A percentile compares a stretch with the other conserved stretches of the same genome.
Evolutionary conservation across 441 rosid species (phyloP).

Genomic region (Populus hybrid): DNA sequence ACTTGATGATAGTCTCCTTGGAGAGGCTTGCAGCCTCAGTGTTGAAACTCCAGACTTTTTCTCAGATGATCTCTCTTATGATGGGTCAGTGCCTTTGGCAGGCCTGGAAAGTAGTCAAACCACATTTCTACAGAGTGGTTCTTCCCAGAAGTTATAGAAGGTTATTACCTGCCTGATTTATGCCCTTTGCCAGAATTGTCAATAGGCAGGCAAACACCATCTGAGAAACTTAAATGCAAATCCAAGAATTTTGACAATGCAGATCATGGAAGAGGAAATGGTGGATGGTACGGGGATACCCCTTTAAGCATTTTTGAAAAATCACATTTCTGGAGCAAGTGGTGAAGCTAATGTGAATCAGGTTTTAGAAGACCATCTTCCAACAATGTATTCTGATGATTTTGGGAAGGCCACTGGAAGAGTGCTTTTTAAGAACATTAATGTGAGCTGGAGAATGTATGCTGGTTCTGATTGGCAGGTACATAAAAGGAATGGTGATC

Average conservation of each 20-base stretch:
- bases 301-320: slow-evolving; percentile 66
- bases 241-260: slow-evolving; percentile 32
- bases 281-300: slow-evolving; percentile 78
- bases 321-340: slow-evolving; percentile 72
- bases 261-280: slow-evolving; percentile 51
- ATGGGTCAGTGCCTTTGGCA: slow-evolving; percentile 38
- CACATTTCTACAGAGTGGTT: slow-evolving; percentile 45
- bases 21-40: slow-evolving; percentile 38
- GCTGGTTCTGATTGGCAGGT: slow-evolving; percentile 83
- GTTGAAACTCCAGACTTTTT: slow-evolving; percentile 39
- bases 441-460: slow-evolving; percentile 80
- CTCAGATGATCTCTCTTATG: slow-evolving; percentile 33
- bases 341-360: slow-evolving; percentile 44
- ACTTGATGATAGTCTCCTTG: slow-evolving; percentile 41
- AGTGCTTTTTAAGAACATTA: slow-evolving; percentile 53
- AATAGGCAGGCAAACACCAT: slow-evolving; percentile 38
- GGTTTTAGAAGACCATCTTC: slow-evolving; percentile 43
- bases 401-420: slow-evolving; percentile 50
- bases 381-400: slow-evolving; percentile 37
- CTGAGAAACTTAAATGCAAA: slow-evolving; percentile 29
- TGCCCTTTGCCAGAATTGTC: slow-evolving; percentile 56
- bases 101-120: slow-evolving; percentile 52
- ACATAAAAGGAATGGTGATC: slow-evolving; percentile 31
- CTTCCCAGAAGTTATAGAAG: slow-evolving; percentile 76
- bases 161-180: slow-evolving; percentile 68